Evolutionary conservation across 2,329 filamentous ascomycete genomes (phyloP), one percentile per base, ranked within the genome.

Genomic region (Rutstroemia sydowiana): DNA sequence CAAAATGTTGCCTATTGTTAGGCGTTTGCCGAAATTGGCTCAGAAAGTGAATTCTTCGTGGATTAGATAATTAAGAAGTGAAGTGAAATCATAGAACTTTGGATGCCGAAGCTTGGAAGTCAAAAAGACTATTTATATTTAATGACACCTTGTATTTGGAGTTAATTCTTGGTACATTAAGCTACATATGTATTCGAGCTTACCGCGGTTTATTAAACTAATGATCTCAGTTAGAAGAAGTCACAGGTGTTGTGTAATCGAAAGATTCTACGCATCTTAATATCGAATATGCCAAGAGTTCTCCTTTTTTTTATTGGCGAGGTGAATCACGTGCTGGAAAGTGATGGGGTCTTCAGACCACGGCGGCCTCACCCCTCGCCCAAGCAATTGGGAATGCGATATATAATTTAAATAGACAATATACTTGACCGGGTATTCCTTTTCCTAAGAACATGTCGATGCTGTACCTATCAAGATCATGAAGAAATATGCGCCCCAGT

Each of bases 221-320:
- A n/a, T 11, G 10, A 39, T 11, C 2, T 13, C 20, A 11, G 20
- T 10, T 20, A 7, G n/a, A 6, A 18, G 20, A 10, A 39, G 20
- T 16, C 2, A 39, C 13, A 16, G n/a, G 6, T 39, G 18, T 16
- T 13, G 10, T 34, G 8, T 21, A 8, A 32, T 16, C 23, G 11
- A 16, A 20, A 18, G 13, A 44, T 20, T 14, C 18, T 43, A 14
- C 11, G 14, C 13, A 13, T 9, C 37, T 45, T 14, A 9, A 31
- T 39, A 45, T 13, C 16, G 14, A 18, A 6, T 13, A 13, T 37
- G 48, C 41, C 48, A 51, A 51, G 48, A 21, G 9, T 51, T 45
- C 34, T 32, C 48, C 48, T 34, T 39, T 51, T 42, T 20, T 34
- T 36, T 36, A 28, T 8, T n/a, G 9, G 8, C 0, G 48, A 18